Conservation (phyloP, 139 green algal genomes). For the Desmodesmus armatus region DNA sequence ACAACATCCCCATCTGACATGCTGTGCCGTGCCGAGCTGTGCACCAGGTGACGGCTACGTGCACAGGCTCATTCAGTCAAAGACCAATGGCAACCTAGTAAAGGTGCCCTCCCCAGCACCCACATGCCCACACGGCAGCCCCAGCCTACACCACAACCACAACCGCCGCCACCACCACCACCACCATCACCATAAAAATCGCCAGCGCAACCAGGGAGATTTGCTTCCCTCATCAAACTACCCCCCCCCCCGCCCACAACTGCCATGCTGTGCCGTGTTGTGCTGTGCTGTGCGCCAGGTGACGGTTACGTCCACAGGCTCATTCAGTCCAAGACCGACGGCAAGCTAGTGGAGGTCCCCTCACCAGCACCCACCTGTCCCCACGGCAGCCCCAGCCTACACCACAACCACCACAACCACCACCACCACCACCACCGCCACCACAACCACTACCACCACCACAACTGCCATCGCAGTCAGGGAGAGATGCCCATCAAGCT, state of each 20-base stretch:
- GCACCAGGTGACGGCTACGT: slow-evolving; percentile 89
- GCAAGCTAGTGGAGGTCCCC: slow-evolving; percentile 95
- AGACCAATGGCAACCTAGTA: slow-evolving; percentile 94
- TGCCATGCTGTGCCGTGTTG: too few species aligned
- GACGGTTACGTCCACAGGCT: slow-evolving; percentile 98
- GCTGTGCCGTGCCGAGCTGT: too few species aligned
- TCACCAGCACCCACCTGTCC: slow-evolving; percentile 47
- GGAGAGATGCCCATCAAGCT: too few species aligned
- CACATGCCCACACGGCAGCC: slow-evolving; percentile 12
- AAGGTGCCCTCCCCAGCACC: slow-evolving; percentile 83
- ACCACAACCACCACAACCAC: background rate
- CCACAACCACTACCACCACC: too few species aligned
- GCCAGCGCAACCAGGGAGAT: background rate
- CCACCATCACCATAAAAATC: too few species aligned
- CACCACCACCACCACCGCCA: background rate
- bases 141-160: background rate
- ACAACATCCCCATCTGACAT: too few species aligned
- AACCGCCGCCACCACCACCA: background rate
- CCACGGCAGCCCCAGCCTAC: background rate
- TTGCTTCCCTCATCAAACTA: too few species aligned
- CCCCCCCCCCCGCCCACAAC: too few species aligned
- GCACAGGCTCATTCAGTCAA: slow-evolving; percentile 94
- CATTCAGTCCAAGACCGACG: slow-evolving; percentile 91
- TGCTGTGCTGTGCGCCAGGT: too few species aligned
- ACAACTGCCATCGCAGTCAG: too few species aligned